Percentiles rank a stretch among this genome's conserved stretches.
phyloP scores from a whole-genome alignment of 1,284 basidiomycete species.

The Ganoderma meredithae region DNA sequence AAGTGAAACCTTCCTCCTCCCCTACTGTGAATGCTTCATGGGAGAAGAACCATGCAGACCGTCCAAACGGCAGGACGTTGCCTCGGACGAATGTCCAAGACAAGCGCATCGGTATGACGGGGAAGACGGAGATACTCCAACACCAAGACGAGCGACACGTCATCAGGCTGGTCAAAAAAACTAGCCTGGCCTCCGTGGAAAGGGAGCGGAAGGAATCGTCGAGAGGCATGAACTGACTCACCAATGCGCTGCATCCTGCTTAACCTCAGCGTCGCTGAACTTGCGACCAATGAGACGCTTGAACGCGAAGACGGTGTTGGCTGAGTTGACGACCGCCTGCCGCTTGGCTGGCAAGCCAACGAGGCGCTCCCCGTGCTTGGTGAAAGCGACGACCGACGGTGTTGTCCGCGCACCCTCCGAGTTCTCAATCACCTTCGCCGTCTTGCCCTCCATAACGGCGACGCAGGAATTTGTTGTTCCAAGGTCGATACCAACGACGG shows the following conservation, averaged over 20 bases:
- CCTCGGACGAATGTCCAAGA: no score
- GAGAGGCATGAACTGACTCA: conserved; percentile 40
- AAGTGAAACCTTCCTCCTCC: no score
- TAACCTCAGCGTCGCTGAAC: conserved; percentile 93
- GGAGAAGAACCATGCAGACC: no score
- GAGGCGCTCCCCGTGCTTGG: conserved; percentile 92
- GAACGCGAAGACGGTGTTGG: conserved; percentile 94
- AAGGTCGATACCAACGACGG: conserved; percentile 86
- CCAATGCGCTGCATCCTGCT: conserved; percentile 89
- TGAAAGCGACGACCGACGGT: conserved; percentile 98
- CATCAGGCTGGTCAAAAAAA: not conserved
- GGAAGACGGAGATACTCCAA: no score
- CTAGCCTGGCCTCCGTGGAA: no score
- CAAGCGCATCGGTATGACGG: no score
- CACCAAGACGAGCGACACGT: not conserved
- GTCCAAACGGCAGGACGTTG: no score
- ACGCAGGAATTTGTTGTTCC: conserved; percentile 94
- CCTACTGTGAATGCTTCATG: no score
- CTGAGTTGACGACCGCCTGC: conserved; percentile 96
- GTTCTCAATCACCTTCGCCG: conserved; percentile 96
- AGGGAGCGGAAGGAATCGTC: conserved; percentile 14
- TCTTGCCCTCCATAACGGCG: conserved; percentile 95
- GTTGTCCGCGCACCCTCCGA: conserved; percentile 97
- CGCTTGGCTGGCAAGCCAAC: conserved; percentile 98
- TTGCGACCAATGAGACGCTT: conserved; percentile 97